phyloP scores from a whole-genome alignment of 768 basidiomycete species.

The Lactarius pseudohatsudake region DNA sequence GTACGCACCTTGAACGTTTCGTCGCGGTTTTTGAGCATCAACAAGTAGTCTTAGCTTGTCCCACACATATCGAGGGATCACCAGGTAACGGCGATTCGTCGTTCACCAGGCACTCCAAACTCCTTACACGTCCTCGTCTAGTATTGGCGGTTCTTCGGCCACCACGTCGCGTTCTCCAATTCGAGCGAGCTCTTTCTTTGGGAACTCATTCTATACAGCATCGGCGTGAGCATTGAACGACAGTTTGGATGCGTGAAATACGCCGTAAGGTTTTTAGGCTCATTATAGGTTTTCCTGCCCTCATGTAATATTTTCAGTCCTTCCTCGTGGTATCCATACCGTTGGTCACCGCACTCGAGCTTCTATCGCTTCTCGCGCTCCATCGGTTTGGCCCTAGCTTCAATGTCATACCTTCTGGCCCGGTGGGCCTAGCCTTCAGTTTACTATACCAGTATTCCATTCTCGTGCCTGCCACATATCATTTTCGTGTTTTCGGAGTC shows the following conservation, averaged over 20 bases:
- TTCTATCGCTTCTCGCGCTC: constrained; percentile 62
- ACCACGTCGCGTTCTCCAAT: constrained; percentile 77
- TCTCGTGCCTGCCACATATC: constrained; percentile 74
- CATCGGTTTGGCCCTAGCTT: constrained; percentile 55
- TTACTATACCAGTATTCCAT: constrained; percentile 81
- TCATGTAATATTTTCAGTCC: constrained; percentile 50
- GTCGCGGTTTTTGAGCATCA: constrained; percentile 4
- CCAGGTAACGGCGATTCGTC: constrained; percentile 54
- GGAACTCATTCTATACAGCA: constrained; percentile 70
- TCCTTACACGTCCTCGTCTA: constrained; percentile 36
- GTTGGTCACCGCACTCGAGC: constrained; percentile 66
- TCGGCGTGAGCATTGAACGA: constrained; percentile 72
- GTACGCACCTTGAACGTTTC: constrained; percentile 39
- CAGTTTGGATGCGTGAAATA: constrained; percentile 86
- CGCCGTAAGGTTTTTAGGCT: constrained; percentile 54
- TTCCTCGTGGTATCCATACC: constrained; percentile 69
- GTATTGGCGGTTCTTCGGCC: constrained; percentile 82
- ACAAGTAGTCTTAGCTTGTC: constrained; percentile 51
- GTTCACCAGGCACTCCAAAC: neutral
- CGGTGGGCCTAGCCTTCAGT: constrained; percentile 73
- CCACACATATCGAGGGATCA: constrained; percentile 90
- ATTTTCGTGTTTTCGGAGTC: constrained; percentile 72
- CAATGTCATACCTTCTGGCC: constrained; percentile 75
- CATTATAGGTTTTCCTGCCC: constrained; percentile 19
- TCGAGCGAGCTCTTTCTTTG: constrained; percentile 84